These are phyloP conservation scores for Neoscytalidium dimidiatum DNA, from an alignment of 2,329 filamentous ascomycete genomes.

Conservation along the genomic window DNA sequence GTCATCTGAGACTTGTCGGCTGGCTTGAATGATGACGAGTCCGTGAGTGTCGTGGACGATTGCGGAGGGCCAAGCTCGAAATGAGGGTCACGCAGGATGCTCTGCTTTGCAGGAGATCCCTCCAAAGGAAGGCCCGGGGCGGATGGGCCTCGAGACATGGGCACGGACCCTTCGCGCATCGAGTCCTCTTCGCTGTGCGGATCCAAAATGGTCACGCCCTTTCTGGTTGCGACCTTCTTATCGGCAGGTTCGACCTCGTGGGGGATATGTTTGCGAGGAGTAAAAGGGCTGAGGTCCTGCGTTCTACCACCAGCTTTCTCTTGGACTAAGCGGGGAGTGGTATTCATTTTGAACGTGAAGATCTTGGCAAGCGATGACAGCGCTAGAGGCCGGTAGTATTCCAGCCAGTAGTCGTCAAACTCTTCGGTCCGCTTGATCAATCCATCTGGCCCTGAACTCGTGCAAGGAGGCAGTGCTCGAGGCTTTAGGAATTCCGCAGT, in stretches of 20 bases:
- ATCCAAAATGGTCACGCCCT: constrained; percentile 70
- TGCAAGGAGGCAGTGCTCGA: constrained; percentile 58
- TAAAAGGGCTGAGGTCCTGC: constrained; percentile 87
- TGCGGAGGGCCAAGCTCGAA: constrained; percentile 33
- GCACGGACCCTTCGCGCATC: background rate
- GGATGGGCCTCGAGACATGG: constrained; percentile 22
- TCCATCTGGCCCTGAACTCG: constrained; percentile 29
- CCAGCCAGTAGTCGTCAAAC: constrained; percentile 95
- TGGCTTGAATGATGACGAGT: constrained; percentile 44
- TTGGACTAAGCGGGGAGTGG: constrained; percentile 79
- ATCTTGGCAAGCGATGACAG: constrained; percentile 90
- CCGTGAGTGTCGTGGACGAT: constrained; percentile 26
- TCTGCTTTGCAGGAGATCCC: constrained; percentile 39
- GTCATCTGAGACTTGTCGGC: constrained; percentile 79
- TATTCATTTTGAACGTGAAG: constrained; percentile 90
- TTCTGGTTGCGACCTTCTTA: constrained; percentile 61
- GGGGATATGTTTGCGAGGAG: constrained; percentile 58
- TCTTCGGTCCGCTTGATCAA: constrained; percentile 48
- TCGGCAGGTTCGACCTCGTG: constrained; percentile 48
- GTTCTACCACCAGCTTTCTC: constrained; percentile 71
- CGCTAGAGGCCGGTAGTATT: constrained; percentile 89
- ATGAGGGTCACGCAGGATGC: constrained; percentile 44
- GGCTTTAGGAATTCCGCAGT: constrained; percentile 71
- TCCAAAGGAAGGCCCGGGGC: constrained; percentile 27
- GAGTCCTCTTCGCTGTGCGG: constrained; percentile 49